Evolutionary conservation across 2,329 filamentous ascomycete species (phyloP), one percentile per base, ranked within the genome.

Genomic region (Alternaria tenuissima): DNA sequence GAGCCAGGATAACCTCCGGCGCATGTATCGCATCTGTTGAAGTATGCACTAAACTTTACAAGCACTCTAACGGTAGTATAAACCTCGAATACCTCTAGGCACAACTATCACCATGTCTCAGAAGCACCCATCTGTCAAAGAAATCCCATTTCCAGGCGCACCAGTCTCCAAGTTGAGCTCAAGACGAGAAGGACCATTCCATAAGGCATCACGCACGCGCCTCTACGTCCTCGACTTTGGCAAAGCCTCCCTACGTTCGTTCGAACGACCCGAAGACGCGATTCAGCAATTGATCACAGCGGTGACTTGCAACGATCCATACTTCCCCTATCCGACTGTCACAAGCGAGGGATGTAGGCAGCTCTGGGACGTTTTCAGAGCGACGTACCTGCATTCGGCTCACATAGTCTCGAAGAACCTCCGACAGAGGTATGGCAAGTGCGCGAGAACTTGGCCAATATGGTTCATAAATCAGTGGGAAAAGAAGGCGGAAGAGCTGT

Each of bases 381-480:
- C 11, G 11, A 22, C 44, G 5, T 32, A 47, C n/a, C n/a, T 47
- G n/a, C n/a, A 22, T 28, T 20, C 28, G 20, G 44, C 44, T 16
- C 26, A 16, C 11, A 8, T 7, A 3, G 44, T 34, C 11, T 47
- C 44, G 4, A 22, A 22, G 11, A 14, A 12, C 4, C 18, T 34
- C 8, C 28, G 28, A 22, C 5, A 18, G n/a, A 34, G 0, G 28
- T 22, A 47, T 9, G 28, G 28, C n/a, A 48, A 22, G 7, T 4
- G n/a, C 1, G 44, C 12, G 11, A 22, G 44, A 16, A 7, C 4
- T 1, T 22, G 11, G 28, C 28, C 28, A 16, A 7, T 16, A 5
- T 22, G n/a, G 28, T 48, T 48, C 11, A 48, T 48, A 7, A 5
- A 9, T 9, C 44, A 48, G n/a, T 48, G 44, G n/a, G 44, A 48